Percentiles rank a stretch among this genome's conserved stretches.
phyloP scores from a whole-genome alignment of 2,329 filamentous ascomycete genomes.

The Coniochaeta prunicola region DNA sequence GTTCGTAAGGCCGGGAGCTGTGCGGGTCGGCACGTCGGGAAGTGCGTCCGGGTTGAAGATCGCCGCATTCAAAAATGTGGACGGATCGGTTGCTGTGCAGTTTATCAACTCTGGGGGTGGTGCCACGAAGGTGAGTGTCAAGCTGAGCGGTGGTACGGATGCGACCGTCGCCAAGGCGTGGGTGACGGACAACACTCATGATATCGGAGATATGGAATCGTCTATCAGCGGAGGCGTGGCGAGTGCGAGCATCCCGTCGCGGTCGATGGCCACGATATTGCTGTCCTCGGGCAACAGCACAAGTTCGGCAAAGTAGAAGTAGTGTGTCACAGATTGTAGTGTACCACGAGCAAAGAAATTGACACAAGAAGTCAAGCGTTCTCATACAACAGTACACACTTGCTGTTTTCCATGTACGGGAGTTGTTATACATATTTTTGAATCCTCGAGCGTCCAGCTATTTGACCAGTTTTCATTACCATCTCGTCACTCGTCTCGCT shows the following conservation, averaged over 20 bases:
- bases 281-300: slow-evolving; percentile 1
- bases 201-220: not conserved
- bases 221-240: slow-evolving; percentile 1
- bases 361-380: not conserved
- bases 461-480: not conserved
- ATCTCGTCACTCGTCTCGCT: not conserved
- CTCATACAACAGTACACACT: not conserved
- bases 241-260: slow-evolving; percentile 4
- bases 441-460: not conserved
- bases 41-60: slow-evolving; percentile 10
- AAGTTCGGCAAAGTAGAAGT: not conserved
- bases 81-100: slow-evolving; percentile 21
- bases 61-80: slow-evolving; percentile 22
- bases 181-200: slow-evolving; percentile 12
- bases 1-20: slow-evolving; percentile 20
- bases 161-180: slow-evolving; percentile 7
- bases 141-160: slow-evolving; percentile 5
- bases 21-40: slow-evolving; percentile 16
- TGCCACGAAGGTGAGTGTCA: slow-evolving; percentile 6
- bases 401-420: not conserved
- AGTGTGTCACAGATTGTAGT: not conserved
- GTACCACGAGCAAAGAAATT: not conserved
- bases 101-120: slow-evolving; percentile 18
- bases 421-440: not conserved
- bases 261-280: slow-evolving; percentile 9